phyloP scores from a whole-genome alignment of 139 green algal species.

The Parachlorella kessleri region DNA sequence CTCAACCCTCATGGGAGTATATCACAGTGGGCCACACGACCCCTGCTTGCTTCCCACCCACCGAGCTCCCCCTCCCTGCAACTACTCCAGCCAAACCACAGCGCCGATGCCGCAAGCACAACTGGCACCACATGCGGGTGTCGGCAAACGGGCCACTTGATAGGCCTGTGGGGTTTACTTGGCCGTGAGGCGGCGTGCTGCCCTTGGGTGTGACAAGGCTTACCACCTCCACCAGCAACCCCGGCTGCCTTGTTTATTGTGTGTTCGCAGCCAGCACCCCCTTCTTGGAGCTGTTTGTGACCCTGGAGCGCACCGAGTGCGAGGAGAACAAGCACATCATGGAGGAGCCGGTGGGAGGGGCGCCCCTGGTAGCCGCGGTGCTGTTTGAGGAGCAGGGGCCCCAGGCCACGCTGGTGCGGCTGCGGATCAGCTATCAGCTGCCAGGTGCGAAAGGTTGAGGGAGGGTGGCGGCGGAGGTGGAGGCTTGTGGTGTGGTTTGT shows the following conservation, averaged over 20 bases:
- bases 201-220: not conserved
- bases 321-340: constrained; percentile 42
- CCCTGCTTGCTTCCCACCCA: not conserved
- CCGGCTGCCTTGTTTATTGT: too few species aligned
- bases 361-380: constrained; percentile 34
- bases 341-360: constrained; percentile 40
- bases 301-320: constrained; percentile 29
- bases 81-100: not conserved
- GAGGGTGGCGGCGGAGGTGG: not conserved
- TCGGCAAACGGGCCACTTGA: not conserved
- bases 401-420: constrained; percentile 22
- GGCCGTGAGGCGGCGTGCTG: too few species aligned
- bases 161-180: not conserved
- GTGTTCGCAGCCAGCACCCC: constrained; percentile 38
- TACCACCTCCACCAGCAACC: not conserved
- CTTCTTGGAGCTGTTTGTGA: constrained; percentile 46
- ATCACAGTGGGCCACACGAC: not conserved
- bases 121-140: not conserved
- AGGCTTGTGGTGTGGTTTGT: not conserved
- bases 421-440: constrained; percentile 42
- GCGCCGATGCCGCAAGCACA: not conserved
- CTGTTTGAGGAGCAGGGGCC: constrained; percentile 43
- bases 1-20: not conserved
- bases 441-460: constrained; percentile 7
- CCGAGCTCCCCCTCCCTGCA: not conserved